phyloP scores from a whole-genome alignment of 2,329 filamentous ascomycete species.

The Aspergillus sp. region DNA sequence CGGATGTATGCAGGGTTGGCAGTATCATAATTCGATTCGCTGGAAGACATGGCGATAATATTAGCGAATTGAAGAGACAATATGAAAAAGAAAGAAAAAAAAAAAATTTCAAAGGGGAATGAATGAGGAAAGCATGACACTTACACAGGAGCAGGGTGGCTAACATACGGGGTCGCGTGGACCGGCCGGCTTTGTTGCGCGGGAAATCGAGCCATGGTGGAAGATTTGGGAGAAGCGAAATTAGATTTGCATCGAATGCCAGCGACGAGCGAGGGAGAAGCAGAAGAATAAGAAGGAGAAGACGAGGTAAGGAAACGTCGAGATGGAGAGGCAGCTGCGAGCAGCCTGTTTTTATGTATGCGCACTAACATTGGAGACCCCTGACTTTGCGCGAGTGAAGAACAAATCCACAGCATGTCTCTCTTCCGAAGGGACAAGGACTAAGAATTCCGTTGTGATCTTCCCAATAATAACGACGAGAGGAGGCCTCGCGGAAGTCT shows the following conservation, averaged over 20 bases:
- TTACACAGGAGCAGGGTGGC: constrained; percentile 29
- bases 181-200: constrained; percentile 31
- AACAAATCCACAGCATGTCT: neutral
- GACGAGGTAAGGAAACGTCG: constrained; percentile 9
- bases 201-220: constrained; percentile 32
- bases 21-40: constrained; percentile 45
- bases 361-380: neutral
- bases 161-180: constrained; percentile 29
- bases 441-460: too few relatives aligned
- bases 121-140: constrained; percentile 7
- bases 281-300: constrained; percentile 14
- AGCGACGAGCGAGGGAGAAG: constrained; percentile 3
- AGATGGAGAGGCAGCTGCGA: constrained; percentile 1
- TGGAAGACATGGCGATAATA: constrained; percentile 9
- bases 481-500: constrained; percentile 12
- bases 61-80: constrained; percentile 4
- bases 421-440: neutral
- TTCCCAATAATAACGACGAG: neutral
- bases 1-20: constrained; percentile 46
- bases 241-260: constrained; percentile 11
- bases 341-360: neutral
- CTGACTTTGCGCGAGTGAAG: neutral
- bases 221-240: constrained; percentile 18
- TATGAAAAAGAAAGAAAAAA: neutral
- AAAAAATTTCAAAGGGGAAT: neutral